These are phyloP conservation scores for Microcyclospora pomicola DNA, from an alignment of 2,329 filamentous ascomycete genomes.

Conservation along the genomic window DNA sequence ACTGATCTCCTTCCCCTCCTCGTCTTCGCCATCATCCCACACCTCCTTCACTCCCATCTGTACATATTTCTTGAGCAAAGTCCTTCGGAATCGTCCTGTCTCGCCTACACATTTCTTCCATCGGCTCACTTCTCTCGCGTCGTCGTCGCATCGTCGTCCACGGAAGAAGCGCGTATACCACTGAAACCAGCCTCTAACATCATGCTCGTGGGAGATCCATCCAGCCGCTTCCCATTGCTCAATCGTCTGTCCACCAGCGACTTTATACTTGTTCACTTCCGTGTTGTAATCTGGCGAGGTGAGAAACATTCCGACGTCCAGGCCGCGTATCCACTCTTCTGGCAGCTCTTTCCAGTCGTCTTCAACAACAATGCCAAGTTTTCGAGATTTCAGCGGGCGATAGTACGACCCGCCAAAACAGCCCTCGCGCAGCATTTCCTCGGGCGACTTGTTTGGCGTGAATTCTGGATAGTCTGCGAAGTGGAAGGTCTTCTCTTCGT, in stretches of 20 bases:
- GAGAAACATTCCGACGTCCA: constrained; percentile 29
- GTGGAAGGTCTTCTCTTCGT: constrained; percentile 31
- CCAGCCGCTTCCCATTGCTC: constrained; percentile 43
- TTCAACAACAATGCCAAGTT: constrained; percentile 28
- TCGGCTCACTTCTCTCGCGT: constrained; percentile 37
- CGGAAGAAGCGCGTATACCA: constrained; percentile 43
- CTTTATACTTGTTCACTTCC: constrained; percentile 40
- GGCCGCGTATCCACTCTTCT: constrained; percentile 27
- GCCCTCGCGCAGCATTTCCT: constrained; percentile 39
- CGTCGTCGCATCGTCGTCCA: constrained; percentile 38
- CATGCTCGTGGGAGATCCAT: constrained; percentile 41
- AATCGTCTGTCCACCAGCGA: constrained; percentile 39
- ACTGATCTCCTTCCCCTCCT: constrained; percentile 33
- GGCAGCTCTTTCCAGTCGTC: constrained; percentile 37
- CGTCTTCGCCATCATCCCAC: constrained; percentile 30
- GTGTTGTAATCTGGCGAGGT: constrained; percentile 31
- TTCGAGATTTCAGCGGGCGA: constrained; percentile 33
- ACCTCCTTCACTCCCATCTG: constrained; percentile 35
- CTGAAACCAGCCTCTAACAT: constrained; percentile 44
- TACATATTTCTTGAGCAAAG: constrained; percentile 40
- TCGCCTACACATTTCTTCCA: constrained; percentile 41
- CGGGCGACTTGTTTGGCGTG: constrained; percentile 40
- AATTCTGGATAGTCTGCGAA: constrained; percentile 33
- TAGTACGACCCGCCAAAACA: constrained; percentile 41
- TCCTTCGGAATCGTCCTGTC: constrained; percentile 37